Conservation (phyloP, 768 basidiomycete genomes). For the Dentipellis fragilis region DNA sequence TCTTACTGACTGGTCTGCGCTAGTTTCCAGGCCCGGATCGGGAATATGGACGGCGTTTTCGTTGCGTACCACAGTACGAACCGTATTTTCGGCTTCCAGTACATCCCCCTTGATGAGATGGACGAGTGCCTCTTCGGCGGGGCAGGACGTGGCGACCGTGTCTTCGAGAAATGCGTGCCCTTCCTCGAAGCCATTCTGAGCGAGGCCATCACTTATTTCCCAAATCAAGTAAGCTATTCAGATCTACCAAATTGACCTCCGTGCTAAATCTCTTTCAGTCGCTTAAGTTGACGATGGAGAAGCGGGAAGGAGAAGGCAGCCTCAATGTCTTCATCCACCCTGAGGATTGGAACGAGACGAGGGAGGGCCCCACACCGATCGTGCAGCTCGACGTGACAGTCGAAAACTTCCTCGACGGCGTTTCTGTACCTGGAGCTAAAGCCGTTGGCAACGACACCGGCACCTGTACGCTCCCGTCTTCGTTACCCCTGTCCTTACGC, state of each 20-base stretch:
- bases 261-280: slow-evolving; percentile 27
- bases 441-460: slow-evolving; percentile 23
- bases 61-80: slow-evolving; percentile 84
- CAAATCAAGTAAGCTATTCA: slow-evolving; percentile 43
- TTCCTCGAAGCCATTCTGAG: slow-evolving; percentile 60
- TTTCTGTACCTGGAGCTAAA: slow-evolving; percentile 24
- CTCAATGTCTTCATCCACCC: slow-evolving; percentile 67
- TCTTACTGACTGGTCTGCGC: not conserved
- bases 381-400: slow-evolving; percentile 47
- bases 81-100: slow-evolving; percentile 89
- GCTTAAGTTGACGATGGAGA: slow-evolving; percentile 54
- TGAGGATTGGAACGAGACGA: slow-evolving; percentile 30
- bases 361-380: slow-evolving; percentile 33
- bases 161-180: slow-evolving; percentile 66
- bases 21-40: slow-evolving; percentile 92
- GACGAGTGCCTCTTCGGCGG: slow-evolving; percentile 69
- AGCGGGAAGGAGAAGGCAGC: slow-evolving; percentile 27
- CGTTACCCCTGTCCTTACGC: not conserved
- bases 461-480: slow-evolving; percentile 20
- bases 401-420: slow-evolving; percentile 33
- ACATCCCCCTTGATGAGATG: slow-evolving; percentile 81
- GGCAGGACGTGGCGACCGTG: slow-evolving; percentile 49
- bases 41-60: slow-evolving; percentile 92
- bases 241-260: not conserved
- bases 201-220: slow-evolving; percentile 50